Base-by-base conservation (phyloP, 208 protist genomes). In the Jaenimonas drosophilae region DNA sequence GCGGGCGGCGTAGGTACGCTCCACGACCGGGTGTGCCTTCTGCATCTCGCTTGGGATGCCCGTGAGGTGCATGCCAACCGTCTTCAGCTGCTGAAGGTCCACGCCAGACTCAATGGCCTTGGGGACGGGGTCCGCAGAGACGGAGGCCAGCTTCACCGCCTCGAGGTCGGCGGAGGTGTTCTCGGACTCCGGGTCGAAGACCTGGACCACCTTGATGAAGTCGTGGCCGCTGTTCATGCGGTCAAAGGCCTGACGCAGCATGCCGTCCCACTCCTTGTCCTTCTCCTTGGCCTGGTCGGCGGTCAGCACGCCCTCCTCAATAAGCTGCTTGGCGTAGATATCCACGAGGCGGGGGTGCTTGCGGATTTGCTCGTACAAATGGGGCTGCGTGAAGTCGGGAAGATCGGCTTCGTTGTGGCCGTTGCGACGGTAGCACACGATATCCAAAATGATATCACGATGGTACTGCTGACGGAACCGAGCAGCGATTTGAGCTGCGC, bases 371-470 rank as follows among this genome's bases (percentile, higher is more conserved):
- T 91, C 66, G 70, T 98, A 98, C 77, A 98, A 82, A 24, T 83
- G 55, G 38, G 96, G 96, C 80, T 98, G 93, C 20, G 96, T 98
- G 58, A 98, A 98, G 57, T 91, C 88, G 25, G 96, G 96, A 58
- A 98, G 54, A 68, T 99, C 97, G 16, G 82, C 62, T 60, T 99
- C 96, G 71, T 98, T 98, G 86, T 99, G 96, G n/a, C 96, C 96
- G 66, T 94, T 76, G 42, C 87, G 76, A 31, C 93, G 77, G 81
- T 98, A 98, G 77, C 97, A 97, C 30, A 98, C 81, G 41, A 99
- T 78, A 64, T 99, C 96, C 58, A 99, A 75, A 32, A 99, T 90
- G 36, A 98, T 90, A 48, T 98, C 96, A 26, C 68, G 78, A 36
- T 97, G 72, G 74, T 94, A 98, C 36, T 86, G 54, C 57, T 96